These are phyloP conservation scores for Moesziomyces aphidis DNA, from an alignment of 1,284 basidiomycete species.

Conservation along the genomic window DNA sequence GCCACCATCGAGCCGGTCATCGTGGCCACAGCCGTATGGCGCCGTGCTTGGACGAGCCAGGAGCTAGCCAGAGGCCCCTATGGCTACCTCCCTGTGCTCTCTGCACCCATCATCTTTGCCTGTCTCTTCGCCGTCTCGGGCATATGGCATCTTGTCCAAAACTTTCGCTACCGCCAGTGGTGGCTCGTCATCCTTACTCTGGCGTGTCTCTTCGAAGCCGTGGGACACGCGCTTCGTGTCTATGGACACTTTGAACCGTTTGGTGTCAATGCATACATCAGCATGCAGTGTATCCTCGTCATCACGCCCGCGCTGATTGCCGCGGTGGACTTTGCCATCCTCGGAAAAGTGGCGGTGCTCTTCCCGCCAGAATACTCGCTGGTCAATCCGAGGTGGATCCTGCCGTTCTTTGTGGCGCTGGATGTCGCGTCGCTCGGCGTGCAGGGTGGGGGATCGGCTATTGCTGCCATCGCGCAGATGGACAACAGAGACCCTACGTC, in stretches of 20 bases:
- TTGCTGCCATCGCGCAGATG: constrained; percentile 38
- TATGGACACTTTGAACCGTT: constrained; percentile 31
- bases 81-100: constrained; percentile 25
- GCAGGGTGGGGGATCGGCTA: constrained; percentile 43
- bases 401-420: constrained; percentile 50
- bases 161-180: constrained; percentile 23
- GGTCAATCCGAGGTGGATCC: constrained; percentile 35
- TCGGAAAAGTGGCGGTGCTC: constrained; percentile 26
- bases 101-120: constrained; percentile 24
- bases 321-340: constrained; percentile 44
- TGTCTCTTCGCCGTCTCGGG: constrained; percentile 16
- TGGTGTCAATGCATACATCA: constrained; percentile 38
- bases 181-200: constrained; percentile 34
- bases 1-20: neutral
- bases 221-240: constrained; percentile 31
- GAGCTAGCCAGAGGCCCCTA: constrained; percentile 4
- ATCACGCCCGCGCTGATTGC: constrained; percentile 54
- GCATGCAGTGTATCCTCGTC: constrained; percentile 47
- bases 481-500: constrained; percentile 4
- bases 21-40: neutral
- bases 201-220: constrained; percentile 28
- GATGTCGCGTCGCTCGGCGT: constrained; percentile 44
- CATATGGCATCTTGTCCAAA: constrained; percentile 11
- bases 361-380: constrained; percentile 28
- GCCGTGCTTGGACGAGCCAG: neutral